Percentiles rank a stretch among this genome's conserved stretches.
These are phyloP conservation scores for Saccharomycopsis vini DNA, from an alignment of 805 yeast genomes.

Conservation along the genomic window DNA sequence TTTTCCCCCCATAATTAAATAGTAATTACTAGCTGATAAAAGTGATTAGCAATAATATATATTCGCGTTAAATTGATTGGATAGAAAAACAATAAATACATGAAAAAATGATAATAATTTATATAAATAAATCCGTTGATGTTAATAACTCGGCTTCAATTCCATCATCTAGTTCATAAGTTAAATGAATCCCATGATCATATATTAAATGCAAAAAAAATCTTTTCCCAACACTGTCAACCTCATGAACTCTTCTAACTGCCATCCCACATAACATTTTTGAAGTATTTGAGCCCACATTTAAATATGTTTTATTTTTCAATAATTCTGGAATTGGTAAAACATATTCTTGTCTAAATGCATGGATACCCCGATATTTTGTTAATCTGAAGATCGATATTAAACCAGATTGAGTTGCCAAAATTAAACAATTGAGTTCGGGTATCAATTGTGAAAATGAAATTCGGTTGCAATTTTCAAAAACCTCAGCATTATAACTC, in stretches of 20 bases:
- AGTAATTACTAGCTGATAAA: too few relatives aligned
- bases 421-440: constrained; percentile 26
- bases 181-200: constrained; percentile 23
- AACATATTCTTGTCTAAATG: constrained; percentile 35
- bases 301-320: constrained; percentile 16
- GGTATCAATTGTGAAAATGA: constrained; percentile 24
- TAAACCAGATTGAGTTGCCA: constrained; percentile 28
- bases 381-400: constrained; percentile 29
- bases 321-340: constrained; percentile 27
- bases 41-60: too few relatives aligned
- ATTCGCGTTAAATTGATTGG: too few relatives aligned
- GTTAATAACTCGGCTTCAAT: too few relatives aligned
- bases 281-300: constrained; percentile 15
- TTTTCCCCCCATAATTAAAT: too few relatives aligned
- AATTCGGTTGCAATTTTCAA: not conserved
- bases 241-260: constrained; percentile 14
- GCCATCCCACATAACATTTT: constrained; percentile 1
- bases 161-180: constrained; percentile 21
- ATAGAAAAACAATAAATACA: too few relatives aligned
- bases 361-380: constrained; percentile 26
- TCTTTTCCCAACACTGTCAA: too few relatives aligned
- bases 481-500: not conserved
- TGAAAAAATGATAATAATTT: too few relatives aligned
- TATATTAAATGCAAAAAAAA: constrained; percentile 21
- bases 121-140: too few relatives aligned